phyloP scores from a whole-genome alignment of 805 yeast genomes.

The Cyberlindnera meyerae region DNA sequence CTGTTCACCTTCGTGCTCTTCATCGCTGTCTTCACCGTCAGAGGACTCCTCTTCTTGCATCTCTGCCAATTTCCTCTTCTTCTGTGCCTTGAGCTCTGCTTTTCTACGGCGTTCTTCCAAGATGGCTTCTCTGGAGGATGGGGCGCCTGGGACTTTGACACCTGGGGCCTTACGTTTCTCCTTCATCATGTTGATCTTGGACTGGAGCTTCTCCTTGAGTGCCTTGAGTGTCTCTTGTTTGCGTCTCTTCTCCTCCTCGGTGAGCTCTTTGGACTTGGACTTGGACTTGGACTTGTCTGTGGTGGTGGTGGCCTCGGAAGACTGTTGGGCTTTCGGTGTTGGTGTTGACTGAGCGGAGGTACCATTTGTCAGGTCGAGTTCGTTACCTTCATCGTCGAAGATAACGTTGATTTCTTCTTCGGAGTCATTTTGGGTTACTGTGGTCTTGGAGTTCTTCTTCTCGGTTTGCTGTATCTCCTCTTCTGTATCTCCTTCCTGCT shows the following conservation, averaged over 20 bases:
- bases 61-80: constrained; percentile 36
- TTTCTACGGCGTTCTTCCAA: constrained; percentile 57
- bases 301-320: not conserved
- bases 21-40: constrained; percentile 33
- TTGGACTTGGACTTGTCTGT: constrained; percentile 1
- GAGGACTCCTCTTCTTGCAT: constrained; percentile 36
- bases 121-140: constrained; percentile 77
- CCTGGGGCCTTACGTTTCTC: constrained; percentile 93
- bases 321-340: constrained; percentile 1
- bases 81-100: constrained; percentile 30
- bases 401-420: constrained; percentile 37
- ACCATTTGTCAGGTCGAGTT: constrained; percentile 28
- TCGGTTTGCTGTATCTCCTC: constrained; percentile 1
- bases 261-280: constrained; percentile 25
- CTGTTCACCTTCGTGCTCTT: constrained; percentile 26
- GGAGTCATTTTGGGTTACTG: constrained; percentile 25
- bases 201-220: constrained; percentile 73
- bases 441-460: constrained; percentile 23
- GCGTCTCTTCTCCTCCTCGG: constrained; percentile 46
- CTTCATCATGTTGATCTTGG: constrained; percentile 61
- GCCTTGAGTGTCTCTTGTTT: constrained; percentile 55
- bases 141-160: constrained; percentile 71
- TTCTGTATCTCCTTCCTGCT: constrained; percentile 6
- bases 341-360: no score
- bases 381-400: constrained; percentile 73